Conservation (phyloP, 2,329 filamentous ascomycete genomes). For the Bimuria novae-zelandiae region DNA sequence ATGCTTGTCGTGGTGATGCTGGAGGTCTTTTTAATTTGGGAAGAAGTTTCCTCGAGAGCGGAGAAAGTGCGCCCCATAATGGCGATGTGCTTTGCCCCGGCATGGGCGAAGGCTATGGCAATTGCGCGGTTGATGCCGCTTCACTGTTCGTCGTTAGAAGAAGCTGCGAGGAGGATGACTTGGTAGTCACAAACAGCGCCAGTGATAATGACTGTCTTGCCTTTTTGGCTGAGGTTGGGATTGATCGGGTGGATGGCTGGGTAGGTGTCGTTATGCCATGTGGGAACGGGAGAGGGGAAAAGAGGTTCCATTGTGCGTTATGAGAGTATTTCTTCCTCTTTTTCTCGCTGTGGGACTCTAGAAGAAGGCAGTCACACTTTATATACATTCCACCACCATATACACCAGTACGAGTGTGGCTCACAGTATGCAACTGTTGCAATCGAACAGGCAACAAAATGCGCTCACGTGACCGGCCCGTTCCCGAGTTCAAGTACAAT, state of each 20-base stretch:
- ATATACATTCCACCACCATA: no score
- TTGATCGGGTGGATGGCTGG: slow-evolving; percentile 20
- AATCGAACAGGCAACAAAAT: no score
- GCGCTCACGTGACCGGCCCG: no score
- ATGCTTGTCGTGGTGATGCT: not conserved
- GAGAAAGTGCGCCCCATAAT: slow-evolving; percentile 47
- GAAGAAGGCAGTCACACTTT: no score
- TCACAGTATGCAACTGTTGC: no score
- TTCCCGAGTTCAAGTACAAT: no score
- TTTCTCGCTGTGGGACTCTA: no score
- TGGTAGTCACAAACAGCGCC: slow-evolving; percentile 17
- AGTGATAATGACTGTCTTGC: slow-evolving; percentile 28
- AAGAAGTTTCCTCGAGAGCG: slow-evolving; percentile 19
- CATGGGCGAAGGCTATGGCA: slow-evolving; percentile 48
- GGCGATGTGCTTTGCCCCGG: slow-evolving; percentile 49
- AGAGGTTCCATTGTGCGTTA: slow-evolving; percentile 16
- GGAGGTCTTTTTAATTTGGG: not conserved
- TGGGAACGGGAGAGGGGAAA: slow-evolving; percentile 14
- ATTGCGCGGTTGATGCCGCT: slow-evolving; percentile 53
- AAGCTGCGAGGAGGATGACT: not conserved
- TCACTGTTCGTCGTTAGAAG: slow-evolving; percentile 25
- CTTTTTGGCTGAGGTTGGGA: slow-evolving; percentile 17
- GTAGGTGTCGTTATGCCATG: slow-evolving; percentile 18
- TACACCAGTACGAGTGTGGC: no score
- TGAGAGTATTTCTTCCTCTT: no score